These are phyloP conservation scores for Boletus sp. DNA, from an alignment of 768 basidiomycete genomes.

Conservation along the genomic window DNA sequence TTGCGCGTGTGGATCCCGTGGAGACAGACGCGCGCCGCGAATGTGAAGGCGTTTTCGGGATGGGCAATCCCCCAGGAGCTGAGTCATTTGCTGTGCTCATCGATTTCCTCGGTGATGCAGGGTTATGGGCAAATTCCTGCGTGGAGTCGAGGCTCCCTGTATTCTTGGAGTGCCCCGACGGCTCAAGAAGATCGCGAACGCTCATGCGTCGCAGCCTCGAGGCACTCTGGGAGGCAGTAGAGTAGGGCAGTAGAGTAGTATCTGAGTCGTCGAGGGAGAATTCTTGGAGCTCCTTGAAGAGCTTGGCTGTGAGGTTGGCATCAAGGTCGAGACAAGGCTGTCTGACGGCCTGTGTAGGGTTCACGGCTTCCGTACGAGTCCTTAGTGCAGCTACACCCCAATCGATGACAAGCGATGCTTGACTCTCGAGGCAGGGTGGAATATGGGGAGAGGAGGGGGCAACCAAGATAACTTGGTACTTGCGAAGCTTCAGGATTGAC, in stretches of 20 bases:
- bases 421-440: slow-evolving; percentile 47
- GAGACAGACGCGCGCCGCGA: slow-evolving; percentile 19
- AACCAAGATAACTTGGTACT: slow-evolving; percentile 51
- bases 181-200: slow-evolving; percentile 25
- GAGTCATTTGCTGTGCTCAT: slow-evolving; percentile 4
- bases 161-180: slow-evolving; percentile 10
- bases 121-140: slow-evolving; percentile 1
- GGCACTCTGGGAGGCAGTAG: background rate
- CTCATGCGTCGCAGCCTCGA: slow-evolving; percentile 14
- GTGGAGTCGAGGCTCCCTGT: slow-evolving; percentile 3
- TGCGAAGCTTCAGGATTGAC: slow-evolving; percentile 51
- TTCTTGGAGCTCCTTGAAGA: slow-evolving; percentile 23
- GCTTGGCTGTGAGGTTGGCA: slow-evolving; percentile 14
- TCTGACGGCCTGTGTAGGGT: slow-evolving; percentile 15
- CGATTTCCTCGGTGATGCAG: slow-evolving; percentile 9
- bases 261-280: slow-evolving; percentile 14
- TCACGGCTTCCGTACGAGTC: slow-evolving; percentile 20
- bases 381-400: slow-evolving; percentile 44
- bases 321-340: slow-evolving; percentile 29
- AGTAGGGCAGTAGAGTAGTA: background rate
- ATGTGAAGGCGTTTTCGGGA: slow-evolving; percentile 19
- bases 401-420: slow-evolving; percentile 51
- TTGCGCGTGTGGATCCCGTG: slow-evolving; percentile 12
- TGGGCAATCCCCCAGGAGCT: background rate
- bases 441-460: slow-evolving; percentile 36